A percentile compares a stretch with the other conserved stretches of the same genome.
Conservation (phyloP, 2,329 filamentous ascomycete species). For the Cladosporium sp. region DNA sequence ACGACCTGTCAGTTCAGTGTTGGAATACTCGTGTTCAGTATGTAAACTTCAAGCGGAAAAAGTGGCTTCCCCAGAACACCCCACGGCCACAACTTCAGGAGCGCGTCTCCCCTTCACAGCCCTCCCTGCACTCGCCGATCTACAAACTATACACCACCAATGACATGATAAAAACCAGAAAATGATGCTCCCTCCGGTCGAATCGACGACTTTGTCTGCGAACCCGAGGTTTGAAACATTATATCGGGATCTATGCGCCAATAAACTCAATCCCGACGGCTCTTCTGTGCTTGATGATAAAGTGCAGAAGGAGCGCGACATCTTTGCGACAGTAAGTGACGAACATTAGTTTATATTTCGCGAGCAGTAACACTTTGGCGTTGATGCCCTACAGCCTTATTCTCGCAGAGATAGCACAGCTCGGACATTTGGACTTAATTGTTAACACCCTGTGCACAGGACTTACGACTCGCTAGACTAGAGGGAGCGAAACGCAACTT, state of each 20-base stretch:
- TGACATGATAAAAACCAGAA: not conserved
- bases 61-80: not conserved
- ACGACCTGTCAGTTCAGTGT: not conserved
- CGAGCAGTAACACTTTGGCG: not conserved
- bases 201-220: slow-evolving; percentile 37
- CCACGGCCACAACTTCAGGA: not conserved
- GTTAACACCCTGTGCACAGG: slow-evolving; percentile 31
- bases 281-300: slow-evolving; percentile 45
- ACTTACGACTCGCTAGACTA: slow-evolving; percentile 39
- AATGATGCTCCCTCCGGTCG: slow-evolving; percentile 45
- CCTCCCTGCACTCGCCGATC: not conserved
- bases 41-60: not conserved
- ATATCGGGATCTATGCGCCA: slow-evolving; percentile 46
- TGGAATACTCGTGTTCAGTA: not conserved
- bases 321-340: slow-evolving; percentile 38
- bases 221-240: slow-evolving; percentile 49
- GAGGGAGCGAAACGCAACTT: slow-evolving; percentile 36
- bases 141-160: not conserved
- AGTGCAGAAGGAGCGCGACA: slow-evolving; percentile 42
- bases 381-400: not conserved
- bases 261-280: slow-evolving; percentile 47
- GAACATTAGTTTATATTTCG: not conserved
- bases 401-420: not conserved
- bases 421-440: not conserved
- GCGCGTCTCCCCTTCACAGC: not conserved